A percentile compares a stretch with the other conserved stretches of the same genome.
Conservation (phyloP, 2,329 filamentous ascomycete genomes). For the Dichotomopilus funicola region DNA sequence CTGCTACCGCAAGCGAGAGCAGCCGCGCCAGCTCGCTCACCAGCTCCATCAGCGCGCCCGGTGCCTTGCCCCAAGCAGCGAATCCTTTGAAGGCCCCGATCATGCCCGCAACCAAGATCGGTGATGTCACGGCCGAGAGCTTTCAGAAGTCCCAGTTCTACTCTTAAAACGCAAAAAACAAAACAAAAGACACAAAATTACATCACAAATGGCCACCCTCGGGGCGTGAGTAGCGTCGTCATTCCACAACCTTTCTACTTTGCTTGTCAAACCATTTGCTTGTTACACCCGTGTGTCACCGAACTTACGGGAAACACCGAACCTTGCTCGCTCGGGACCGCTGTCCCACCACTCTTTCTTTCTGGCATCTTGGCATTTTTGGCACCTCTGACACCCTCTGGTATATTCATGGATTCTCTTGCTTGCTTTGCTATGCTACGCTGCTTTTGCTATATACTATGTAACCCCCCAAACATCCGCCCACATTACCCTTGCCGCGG, state of each 20-base stretch:
- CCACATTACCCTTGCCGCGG: no score
- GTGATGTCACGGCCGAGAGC: constrained; percentile 46
- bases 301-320: no score
- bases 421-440: not conserved
- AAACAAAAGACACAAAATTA: no score
- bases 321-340: no score
- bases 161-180: constrained; percentile 32
- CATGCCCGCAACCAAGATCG: constrained; percentile 37
- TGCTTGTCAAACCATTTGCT: no score
- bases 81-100: constrained; percentile 17
- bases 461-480: not conserved
- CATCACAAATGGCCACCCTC: no score
- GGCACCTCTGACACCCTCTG: no score
- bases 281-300: no score
- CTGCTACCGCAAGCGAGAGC: constrained; percentile 34
- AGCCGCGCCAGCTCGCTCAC: constrained; percentile 45
- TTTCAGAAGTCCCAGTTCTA: constrained; percentile 56
- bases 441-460: not conserved
- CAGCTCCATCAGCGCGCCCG: constrained; percentile 31
- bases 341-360: not conserved
- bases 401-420: not conserved
- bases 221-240: no score
- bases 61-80: constrained; percentile 9
- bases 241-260: no score
- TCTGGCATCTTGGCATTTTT: no score